Evolutionary conservation across 164 flowering plant genomes (phyloP).

Genomic region (Magnolia sinica): DNA sequence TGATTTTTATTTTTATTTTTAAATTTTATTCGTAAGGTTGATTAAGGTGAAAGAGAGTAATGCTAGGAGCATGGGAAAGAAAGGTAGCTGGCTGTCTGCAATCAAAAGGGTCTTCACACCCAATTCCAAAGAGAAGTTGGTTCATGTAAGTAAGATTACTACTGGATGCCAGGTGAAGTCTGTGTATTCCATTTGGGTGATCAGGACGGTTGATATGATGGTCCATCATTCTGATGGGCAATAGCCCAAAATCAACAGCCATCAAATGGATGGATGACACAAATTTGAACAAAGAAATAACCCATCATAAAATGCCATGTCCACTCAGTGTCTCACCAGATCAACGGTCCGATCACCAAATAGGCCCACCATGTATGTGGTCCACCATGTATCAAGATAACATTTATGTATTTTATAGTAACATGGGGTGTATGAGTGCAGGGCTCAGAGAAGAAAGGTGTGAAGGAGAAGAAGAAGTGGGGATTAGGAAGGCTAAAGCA

Average conservation of each 20-base stretch:
- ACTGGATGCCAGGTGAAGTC: no score
- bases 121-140: slow-evolving; percentile 63
- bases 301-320: no score
- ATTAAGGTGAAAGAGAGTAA: slow-evolving; percentile 15
- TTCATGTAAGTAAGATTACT: slow-evolving; percentile 37
- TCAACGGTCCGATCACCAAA: no score
- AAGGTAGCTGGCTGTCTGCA: slow-evolving; percentile 85
- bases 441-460: slow-evolving; percentile 49
- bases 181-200: no score
- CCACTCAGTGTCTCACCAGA: no score
- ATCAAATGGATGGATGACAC: no score
- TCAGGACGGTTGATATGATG: no score
- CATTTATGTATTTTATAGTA: no score
- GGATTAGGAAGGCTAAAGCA: slow-evolving; percentile 46
- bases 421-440: slow-evolving; percentile 21
- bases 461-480: slow-evolving; percentile 63
- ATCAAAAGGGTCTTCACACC: slow-evolving; percentile 73
- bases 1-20: not conserved
- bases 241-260: no score
- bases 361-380: no score
- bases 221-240: no score
- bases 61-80: slow-evolving; percentile 71
- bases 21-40: not conserved
- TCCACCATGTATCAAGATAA: no score
- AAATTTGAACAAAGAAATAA: not conserved